These are phyloP conservation scores for Hymenoscyphus infarciens DNA, from an alignment of 2,329 filamentous ascomycete genomes.

Conservation along the genomic window DNA sequence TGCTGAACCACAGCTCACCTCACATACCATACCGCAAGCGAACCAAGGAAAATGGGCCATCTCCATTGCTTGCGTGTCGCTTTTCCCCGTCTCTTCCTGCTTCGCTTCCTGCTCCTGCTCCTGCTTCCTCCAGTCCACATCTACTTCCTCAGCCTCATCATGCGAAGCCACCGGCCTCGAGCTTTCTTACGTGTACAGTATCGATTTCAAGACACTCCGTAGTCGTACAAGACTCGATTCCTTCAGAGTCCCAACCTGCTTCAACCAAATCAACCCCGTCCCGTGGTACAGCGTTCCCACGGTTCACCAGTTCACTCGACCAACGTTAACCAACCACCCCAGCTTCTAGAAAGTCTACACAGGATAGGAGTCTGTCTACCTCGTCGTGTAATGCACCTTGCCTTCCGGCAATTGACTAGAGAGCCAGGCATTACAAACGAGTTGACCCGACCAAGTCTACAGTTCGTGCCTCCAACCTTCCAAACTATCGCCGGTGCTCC, in stretches of 20 bases:
- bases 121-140: neutral
- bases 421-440: neutral
- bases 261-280: neutral
- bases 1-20: too few relatives aligned
- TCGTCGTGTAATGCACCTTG: neutral
- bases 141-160: neutral
- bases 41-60: too few relatives aligned
- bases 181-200: too few relatives aligned
- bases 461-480: neutral
- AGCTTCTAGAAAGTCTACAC: neutral
- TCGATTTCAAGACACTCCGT: neutral
- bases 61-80: neutral
- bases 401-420: neutral
- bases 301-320: neutral
- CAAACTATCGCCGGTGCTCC: neutral
- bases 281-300: neutral
- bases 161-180: neutral
- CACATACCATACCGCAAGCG: too few relatives aligned
- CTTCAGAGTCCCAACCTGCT: neutral
- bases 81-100: neutral
- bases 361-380: neutral
- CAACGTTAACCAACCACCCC: neutral
- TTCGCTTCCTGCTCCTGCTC: too few relatives aligned
- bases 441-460: neutral
- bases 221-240: neutral